A percentile compares a stretch with the other conserved stretches of the same genome.
Conservation (phyloP, 1,284 basidiomycete genomes). For the Ceraceosorus guamensis region DNA sequence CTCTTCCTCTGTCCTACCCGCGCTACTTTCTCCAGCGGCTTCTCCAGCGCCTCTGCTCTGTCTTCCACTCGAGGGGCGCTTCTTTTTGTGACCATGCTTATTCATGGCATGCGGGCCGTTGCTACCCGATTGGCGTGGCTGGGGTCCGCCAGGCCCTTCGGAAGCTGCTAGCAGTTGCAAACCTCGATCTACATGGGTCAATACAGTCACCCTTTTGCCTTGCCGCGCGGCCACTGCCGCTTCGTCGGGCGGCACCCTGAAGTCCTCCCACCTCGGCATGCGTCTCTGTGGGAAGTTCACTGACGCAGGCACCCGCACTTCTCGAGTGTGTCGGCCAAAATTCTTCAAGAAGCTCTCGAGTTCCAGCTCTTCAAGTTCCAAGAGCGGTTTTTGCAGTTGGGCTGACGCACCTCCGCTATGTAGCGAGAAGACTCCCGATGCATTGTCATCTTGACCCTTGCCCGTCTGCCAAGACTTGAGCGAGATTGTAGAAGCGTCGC, state of each 20-base stretch:
- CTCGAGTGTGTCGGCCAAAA: conserved; percentile 41
- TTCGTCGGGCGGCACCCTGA: conserved; percentile 34
- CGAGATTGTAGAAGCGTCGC: conserved; percentile 3
- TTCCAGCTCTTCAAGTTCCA: conserved; percentile 45
- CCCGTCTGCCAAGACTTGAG: conserved; percentile 5
- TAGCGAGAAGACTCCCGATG: conserved; percentile 8
- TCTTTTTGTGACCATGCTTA: too few relatives aligned
- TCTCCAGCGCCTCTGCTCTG: background rate
- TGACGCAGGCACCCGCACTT: conserved; percentile 33
- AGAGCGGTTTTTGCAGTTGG: conserved; percentile 30
- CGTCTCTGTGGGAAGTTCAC: conserved; percentile 20
- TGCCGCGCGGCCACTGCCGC: conserved; percentile 21
- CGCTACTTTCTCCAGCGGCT: too few relatives aligned
- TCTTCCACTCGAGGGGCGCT: background rate
- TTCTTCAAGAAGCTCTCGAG: conserved; percentile 42
- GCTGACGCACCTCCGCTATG: conserved; percentile 31
- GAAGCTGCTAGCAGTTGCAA: conserved; percentile 24
- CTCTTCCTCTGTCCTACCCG: too few relatives aligned
- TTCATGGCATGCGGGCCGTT: too few relatives aligned
- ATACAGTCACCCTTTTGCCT: conserved; percentile 15
- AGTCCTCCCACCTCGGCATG: conserved; percentile 47
- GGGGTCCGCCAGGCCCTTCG: conserved; percentile 7
- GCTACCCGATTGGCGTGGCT: too few relatives aligned
- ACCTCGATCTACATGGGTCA: conserved; percentile 40
- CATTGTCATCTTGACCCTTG: background rate